A percentile compares a stretch with the other conserved stretches of the same genome.
Evolutionary conservation across 2,329 filamentous ascomycete genomes (phyloP).

Genomic region (Colletotrichum destructivum): DNA sequence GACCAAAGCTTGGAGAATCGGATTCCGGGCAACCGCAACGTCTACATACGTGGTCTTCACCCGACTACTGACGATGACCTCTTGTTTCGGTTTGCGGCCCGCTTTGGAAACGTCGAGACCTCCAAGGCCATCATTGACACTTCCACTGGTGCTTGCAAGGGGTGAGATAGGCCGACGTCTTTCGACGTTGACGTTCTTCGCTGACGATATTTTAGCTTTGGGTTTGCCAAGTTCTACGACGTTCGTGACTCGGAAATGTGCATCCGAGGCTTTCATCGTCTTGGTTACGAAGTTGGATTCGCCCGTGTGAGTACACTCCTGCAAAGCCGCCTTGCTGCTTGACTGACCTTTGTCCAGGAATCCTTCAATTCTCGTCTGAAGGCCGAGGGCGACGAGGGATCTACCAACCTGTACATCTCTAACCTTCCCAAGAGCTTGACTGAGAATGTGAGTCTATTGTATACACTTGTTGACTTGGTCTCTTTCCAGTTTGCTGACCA

Average conservation of each 20-base stretch:
- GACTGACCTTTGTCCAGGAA: constrained; percentile 71
- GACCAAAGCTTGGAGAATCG: constrained; percentile 96
- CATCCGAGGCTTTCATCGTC: constrained; percentile 93
- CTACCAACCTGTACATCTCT: constrained; percentile 98
- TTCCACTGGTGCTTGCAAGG: constrained; percentile 93
- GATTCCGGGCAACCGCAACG: constrained; percentile 92
- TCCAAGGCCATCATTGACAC: constrained; percentile 99
- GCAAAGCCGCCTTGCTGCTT: background rate
- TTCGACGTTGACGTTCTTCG: constrained; percentile 26
- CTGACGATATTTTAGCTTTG: constrained; percentile 77
- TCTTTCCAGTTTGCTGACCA: constrained; percentile 12
- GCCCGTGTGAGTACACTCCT: constrained; percentile 76
- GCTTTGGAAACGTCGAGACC: constrained; percentile 94
- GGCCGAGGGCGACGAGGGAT: constrained; percentile 89
- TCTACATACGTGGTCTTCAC: constrained; percentile 96
- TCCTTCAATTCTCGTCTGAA: constrained; percentile 99
- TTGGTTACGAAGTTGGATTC: constrained; percentile 98
- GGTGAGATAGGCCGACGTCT: constrained; percentile 68
- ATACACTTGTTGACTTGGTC: background rate
- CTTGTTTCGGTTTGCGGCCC: constrained; percentile 83
- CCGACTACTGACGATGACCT: constrained; percentile 96
- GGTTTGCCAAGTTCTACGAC: constrained; percentile 95
- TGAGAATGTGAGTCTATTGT: constrained; percentile 79
- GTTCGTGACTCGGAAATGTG: constrained; percentile 93
- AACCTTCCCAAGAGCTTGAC: constrained; percentile 94